Evolutionary conservation across 768 basidiomycete genomes (phyloP), one percentile per base, ranked within the genome.

Genomic region (Suillus subaureus): DNA sequence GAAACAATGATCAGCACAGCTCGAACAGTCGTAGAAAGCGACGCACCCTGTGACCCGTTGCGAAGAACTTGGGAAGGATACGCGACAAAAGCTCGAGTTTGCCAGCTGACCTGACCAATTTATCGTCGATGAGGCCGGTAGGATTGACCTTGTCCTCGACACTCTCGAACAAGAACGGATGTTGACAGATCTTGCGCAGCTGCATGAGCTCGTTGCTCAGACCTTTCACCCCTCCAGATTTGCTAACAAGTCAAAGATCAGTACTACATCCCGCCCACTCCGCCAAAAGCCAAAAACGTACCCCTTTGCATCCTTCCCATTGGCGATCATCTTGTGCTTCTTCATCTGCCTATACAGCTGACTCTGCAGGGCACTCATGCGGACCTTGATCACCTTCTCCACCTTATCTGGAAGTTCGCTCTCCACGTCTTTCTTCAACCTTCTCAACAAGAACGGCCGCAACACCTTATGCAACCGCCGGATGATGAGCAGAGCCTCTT

Each of bases 341-440:
- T 96, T 95, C 92, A 97, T 96, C 80, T 96, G 95, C 81, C 94
- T 92, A 80, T 98, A 98, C 66, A 98, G 79, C 79, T 95, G 93
- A 73, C 85, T 88, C 79, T 98, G 96, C 73, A 98, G 77, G 18
- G 90, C 92, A 69, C 92, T 93, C 96, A 97, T 96, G 76, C 93
- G 86, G 70, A 96, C 87, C 82, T 97, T 97, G 81, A 97, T 94
- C 67, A 97, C 93, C 83, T 96, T 97, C 83, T 98, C 96, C 39
- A 97, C 94, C 83, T 98, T 97, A 77, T 97, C 95, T 2, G 96
- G 96, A 70, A 98, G 77, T 79, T 97, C 96, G 69, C 88, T 89
- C 82, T 98, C 96, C 67, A 98, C 96, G 72, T 98, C 96, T 81
- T 96, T 96, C 85, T 98, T 98, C 80, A 97, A 79, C 49, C 96